Evolutionary conservation across 1,139 yeast genomes (phyloP).

Genomic region (Geotrichum klebahnii): DNA sequence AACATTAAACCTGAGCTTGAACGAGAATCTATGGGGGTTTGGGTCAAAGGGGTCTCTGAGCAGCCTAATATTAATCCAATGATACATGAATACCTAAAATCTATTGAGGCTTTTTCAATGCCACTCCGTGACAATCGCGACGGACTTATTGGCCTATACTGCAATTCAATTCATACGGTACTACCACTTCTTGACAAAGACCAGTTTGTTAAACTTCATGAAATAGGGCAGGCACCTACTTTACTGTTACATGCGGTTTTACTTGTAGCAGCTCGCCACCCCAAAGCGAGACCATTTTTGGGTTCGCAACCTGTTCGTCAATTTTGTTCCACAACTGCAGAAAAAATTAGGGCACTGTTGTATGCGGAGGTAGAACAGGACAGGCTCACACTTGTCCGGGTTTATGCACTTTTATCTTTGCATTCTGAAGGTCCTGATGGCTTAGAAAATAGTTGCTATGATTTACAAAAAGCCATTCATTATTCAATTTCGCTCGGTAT

Average conservation of each 20-base stretch:
- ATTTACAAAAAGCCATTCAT: conserved; percentile 41
- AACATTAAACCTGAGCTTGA: not conserved
- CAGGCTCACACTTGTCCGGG: conserved; percentile 41
- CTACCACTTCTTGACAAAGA: conserved; percentile 42
- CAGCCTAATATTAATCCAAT: conserved; percentile 35
- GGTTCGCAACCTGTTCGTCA: conserved; percentile 37
- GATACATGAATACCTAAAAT: conserved; percentile 37
- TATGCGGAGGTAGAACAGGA: conserved; percentile 46
- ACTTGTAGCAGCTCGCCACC: conserved; percentile 42
- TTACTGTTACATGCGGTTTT: conserved; percentile 42
- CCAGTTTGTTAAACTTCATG: conserved; percentile 40
- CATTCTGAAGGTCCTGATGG: conserved; percentile 43
- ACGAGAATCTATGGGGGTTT: conserved; percentile 36
- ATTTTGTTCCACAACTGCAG: conserved; percentile 37
- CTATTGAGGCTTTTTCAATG: conserved; percentile 43
- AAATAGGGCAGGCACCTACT: conserved; percentile 41
- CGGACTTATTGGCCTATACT: conserved; percentile 40
- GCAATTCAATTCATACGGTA: conserved; percentile 40
- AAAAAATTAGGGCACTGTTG: conserved; percentile 43
- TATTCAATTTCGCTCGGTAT: conserved; percentile 42
- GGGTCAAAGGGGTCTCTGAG: conserved; percentile 38
- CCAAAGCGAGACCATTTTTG: conserved; percentile 37
- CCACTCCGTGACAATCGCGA: conserved; percentile 37
- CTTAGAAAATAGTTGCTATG: conserved; percentile 42
- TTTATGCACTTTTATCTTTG: conserved; percentile 36